Conservation (phyloP, 108 stramenopile genomes). For the Chaetoceros tenuissimus region DNA sequence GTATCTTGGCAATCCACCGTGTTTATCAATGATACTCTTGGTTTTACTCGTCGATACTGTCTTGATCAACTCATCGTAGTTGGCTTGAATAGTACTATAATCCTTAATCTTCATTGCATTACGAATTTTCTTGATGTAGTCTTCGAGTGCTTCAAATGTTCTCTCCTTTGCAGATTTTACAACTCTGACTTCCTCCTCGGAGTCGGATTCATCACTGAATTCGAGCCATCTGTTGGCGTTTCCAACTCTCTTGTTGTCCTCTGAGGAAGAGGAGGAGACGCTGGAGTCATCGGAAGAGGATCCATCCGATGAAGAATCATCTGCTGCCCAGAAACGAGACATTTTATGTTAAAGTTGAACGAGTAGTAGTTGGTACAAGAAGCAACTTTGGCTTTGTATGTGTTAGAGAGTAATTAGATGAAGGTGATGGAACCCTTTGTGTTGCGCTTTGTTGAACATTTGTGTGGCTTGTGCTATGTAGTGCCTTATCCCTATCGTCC, state of each 20-base stretch:
- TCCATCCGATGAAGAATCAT: slow-evolving; percentile 20
- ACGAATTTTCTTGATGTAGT: slow-evolving; percentile 60
- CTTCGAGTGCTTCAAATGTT: slow-evolving; percentile 80
- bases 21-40: slow-evolving; percentile 40
- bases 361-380: background rate
- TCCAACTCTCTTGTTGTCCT: slow-evolving; percentile 16
- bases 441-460: background rate
- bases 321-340: slow-evolving; percentile 64
- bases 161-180: slow-evolving; percentile 91
- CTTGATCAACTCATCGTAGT: slow-evolving; percentile 85
- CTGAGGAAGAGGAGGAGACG: slow-evolving; percentile 14
- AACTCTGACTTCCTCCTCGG: slow-evolving; percentile 92
- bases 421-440: background rate
- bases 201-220: slow-evolving; percentile 35
- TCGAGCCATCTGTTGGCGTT: slow-evolving; percentile 40
- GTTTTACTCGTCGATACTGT: slow-evolving; percentile 82
- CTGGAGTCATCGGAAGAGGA: slow-evolving; percentile 13
- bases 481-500: no score
- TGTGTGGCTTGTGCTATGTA: background rate
- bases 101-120: slow-evolving; percentile 76
- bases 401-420: background rate
- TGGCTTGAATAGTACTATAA: slow-evolving; percentile 57
- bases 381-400: background rate
- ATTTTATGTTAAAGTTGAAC: slow-evolving; percentile 5
- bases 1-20: slow-evolving; percentile 78